Evolutionary conservation across 202 grass and related monocot species (phyloP), one percentile per base, ranked within the genome.

Genomic region (Panicum virgatum): DNA sequence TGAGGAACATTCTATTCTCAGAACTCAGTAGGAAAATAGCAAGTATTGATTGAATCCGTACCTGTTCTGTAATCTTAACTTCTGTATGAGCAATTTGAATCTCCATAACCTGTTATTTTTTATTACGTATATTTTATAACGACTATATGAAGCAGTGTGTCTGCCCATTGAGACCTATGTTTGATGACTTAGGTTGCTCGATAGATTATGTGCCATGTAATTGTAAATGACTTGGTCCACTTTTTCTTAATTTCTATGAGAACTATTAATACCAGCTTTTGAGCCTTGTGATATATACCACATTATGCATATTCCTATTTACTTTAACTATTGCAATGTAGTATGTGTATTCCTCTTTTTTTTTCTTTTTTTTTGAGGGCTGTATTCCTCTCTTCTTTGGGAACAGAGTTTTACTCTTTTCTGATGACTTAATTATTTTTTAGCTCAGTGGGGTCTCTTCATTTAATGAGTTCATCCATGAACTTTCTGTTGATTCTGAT

Each of bases 401-500:
- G 44, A 80, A 63, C 42, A 15, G 4, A 37, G 7, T 48, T 77
- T 59, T 63, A 37, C n/a, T 76, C 19, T 69, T 77, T 77, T 32
- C 44, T 82, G 32, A 72, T 8, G 38, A 78, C 8, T 86, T 63
- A 78, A 83, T 47, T 81, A 0, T 36, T 56, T 53, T 23, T 77
- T 47, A 61, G 81, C 61, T 22, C 68, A 98, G 96, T 88, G 96
- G 96, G 52, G 92, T 90, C 50, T 98, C 96, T 86, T 98, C 96
- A 16, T 98, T 98, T 76, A 98, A 98, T 70, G 89, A 90, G 78
- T 91, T 98, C 69, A 88, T 98, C 74, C 92, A 98, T 47, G 96
- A 98, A 62, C 86, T 95, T 34, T 98, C 92, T 72, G 66, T 86
- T 9, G 92, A 98, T 89, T 87, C 88, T 61, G 86, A 93, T 71